Conservation (phyloP, 495 filamentous ascomycete species). For the Xylaria nigripes region DNA sequence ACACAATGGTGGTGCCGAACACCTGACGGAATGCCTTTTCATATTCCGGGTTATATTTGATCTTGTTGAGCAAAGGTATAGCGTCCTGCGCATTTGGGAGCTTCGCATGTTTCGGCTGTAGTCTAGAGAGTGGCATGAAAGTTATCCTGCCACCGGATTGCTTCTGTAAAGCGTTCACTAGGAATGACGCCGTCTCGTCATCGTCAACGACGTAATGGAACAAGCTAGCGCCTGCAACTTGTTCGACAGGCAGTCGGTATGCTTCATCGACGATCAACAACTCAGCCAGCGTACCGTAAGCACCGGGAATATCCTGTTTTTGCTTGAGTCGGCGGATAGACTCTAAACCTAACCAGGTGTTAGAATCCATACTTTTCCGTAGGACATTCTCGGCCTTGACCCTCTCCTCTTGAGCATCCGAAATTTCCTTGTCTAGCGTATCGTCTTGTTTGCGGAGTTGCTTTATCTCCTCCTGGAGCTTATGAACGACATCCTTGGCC, state of each 20-base stretch:
- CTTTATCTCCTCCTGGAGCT: slow-evolving; percentile 80
- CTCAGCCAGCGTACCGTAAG: slow-evolving; percentile 88
- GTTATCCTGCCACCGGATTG: slow-evolving; percentile 80
- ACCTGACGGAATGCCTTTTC: slow-evolving; percentile 85
- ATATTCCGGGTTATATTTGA: slow-evolving; percentile 68
- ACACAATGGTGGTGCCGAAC: slow-evolving; percentile 92
- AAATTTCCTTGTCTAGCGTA: slow-evolving; percentile 68
- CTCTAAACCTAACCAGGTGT: slow-evolving; percentile 73
- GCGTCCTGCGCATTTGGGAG: slow-evolving; percentile 82
- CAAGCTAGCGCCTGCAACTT: slow-evolving; percentile 82
- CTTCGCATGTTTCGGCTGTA: slow-evolving; percentile 58
- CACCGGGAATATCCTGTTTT: slow-evolving; percentile 69
- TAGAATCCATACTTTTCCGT: slow-evolving; percentile 79
- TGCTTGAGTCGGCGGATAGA: slow-evolving; percentile 72
- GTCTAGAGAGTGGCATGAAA: slow-evolving; percentile 83
- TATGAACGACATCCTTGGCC: slow-evolving; percentile 74
- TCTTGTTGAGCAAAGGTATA: slow-evolving; percentile 74
- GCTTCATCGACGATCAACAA: slow-evolving; percentile 75
- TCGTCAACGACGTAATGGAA: slow-evolving; percentile 98
- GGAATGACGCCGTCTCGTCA: slow-evolving; percentile 73
- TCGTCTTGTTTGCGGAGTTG: slow-evolving; percentile 86
- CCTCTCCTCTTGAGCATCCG: slow-evolving; percentile 63
- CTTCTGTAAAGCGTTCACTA: slow-evolving; percentile 71
- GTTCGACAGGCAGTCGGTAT: slow-evolving; percentile 84
- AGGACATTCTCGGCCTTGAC: slow-evolving; percentile 68